A percentile compares a stretch with the other conserved stretches of the same genome.
Evolutionary conservation across 139 green algal species (phyloP).

Genomic region (Chlamydomonas eustigma): DNA sequence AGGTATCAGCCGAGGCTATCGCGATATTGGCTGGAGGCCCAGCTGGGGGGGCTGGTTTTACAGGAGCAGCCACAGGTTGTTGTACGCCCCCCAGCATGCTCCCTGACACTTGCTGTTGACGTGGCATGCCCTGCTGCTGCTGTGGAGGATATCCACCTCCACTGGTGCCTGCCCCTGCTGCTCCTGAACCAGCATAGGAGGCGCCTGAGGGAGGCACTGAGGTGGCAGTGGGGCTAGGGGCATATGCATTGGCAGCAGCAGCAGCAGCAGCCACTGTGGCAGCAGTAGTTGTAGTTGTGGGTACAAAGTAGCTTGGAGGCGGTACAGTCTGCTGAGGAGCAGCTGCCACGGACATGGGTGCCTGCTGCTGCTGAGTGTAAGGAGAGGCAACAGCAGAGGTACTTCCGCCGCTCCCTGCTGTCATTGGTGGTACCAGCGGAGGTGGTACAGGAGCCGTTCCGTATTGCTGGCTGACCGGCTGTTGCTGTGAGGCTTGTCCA

Average conservation of each 20-base stretch:
- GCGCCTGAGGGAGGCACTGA: too few species aligned
- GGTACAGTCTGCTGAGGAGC: background rate
- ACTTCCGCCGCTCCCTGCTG: background rate
- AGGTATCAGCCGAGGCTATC: conserved; percentile 64
- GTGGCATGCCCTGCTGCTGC: too few species aligned
- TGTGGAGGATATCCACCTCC: too few species aligned
- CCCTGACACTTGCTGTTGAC: too few species aligned
- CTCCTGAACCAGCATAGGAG: too few species aligned
- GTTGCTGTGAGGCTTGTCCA: background rate
- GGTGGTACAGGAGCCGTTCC: background rate
- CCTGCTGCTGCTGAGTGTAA: background rate
- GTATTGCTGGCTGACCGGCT: background rate
- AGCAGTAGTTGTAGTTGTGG: background rate
- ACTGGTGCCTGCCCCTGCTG: too few species aligned
- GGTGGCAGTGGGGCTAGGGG: background rate
- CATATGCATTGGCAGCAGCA: background rate
- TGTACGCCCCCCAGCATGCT: too few species aligned
- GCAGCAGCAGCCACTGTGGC: background rate
- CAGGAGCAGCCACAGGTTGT: conserved; percentile 13
- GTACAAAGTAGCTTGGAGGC: conserved; percentile 2
- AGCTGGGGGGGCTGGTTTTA: conserved; percentile 44
- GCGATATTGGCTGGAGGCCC: conserved; percentile 72
- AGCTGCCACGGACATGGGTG: background rate
- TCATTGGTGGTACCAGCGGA: background rate
- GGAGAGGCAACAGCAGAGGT: background rate